Evolutionary conservation across 1,284 basidiomycete genomes (phyloP).

Genomic region (Porodaedalea pini): DNA sequence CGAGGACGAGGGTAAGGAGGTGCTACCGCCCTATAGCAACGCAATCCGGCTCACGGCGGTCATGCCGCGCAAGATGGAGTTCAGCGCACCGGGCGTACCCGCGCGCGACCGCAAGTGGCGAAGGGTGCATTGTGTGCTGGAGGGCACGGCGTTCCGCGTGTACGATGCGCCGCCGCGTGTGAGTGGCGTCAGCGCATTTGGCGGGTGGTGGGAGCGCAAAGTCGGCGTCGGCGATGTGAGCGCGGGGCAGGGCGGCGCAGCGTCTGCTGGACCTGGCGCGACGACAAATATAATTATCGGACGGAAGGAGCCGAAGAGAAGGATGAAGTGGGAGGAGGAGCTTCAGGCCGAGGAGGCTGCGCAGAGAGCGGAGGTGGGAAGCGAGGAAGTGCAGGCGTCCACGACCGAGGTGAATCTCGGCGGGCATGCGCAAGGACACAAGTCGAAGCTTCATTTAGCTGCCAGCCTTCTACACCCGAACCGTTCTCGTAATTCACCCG

Average conservation of each 20-base stretch:
- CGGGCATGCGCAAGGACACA: constrained; percentile 7
- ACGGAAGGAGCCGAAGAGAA: constrained; percentile 16
- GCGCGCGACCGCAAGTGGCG: constrained; percentile 91
- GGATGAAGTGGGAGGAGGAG: constrained; percentile 22
- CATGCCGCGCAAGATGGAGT: constrained; percentile 95
- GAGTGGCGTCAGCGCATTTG: constrained; percentile 49
- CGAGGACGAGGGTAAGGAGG: constrained; percentile 77
- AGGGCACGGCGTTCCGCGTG: constrained; percentile 85
- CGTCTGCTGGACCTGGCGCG: constrained; percentile 19
- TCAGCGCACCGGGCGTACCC: constrained; percentile 79
- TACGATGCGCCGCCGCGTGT: constrained; percentile 64
- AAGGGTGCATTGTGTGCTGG: constrained; percentile 83
- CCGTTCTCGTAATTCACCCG: constrained; percentile 9
- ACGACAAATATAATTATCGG: constrained; percentile 19
- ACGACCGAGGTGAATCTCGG: background rate
- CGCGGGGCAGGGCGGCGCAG: constrained; percentile 26
- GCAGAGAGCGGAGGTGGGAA: constrained; percentile 22
- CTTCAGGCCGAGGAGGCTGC: constrained; percentile 20
- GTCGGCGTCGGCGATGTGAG: constrained; percentile 63
- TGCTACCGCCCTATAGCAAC: constrained; percentile 82
- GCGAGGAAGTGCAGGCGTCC: background rate
- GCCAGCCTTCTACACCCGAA: constrained; percentile 29
- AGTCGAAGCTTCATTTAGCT: constrained; percentile 28
- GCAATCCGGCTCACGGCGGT: constrained; percentile 79
- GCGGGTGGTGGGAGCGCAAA: constrained; percentile 72